phyloP scores from a whole-genome alignment of 2,329 filamentous ascomycete genomes.

The Penicillium fuscoglaucum region DNA sequence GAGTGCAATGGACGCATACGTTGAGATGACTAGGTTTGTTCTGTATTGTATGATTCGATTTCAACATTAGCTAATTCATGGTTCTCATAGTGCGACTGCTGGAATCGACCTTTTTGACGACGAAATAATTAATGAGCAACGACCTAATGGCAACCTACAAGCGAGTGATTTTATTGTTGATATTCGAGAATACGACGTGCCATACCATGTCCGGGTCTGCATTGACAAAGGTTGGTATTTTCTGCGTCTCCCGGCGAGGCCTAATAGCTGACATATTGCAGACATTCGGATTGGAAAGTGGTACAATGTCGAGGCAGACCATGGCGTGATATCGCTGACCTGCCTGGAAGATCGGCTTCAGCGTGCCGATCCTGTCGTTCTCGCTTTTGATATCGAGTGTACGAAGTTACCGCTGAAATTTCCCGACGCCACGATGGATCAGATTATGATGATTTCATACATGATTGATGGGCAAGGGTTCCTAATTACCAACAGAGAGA shows the following conservation, averaged over 20 bases:
- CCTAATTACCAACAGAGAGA: conserved; percentile 94
- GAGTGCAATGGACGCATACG: conserved; percentile 97
- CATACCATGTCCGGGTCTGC: conserved; percentile 97
- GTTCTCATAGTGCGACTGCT: conserved; percentile 63
- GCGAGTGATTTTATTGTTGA: conserved; percentile 97
- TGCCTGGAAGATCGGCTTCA: conserved; percentile 85
- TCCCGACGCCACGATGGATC: conserved; percentile 88
- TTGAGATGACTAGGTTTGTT: conserved; percentile 79
- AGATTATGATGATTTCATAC: conserved; percentile 99
- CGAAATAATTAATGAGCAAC: conserved; percentile 78
- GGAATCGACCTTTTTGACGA: conserved; percentile 95
- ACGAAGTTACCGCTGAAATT: conserved; percentile 95
- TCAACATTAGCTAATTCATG: conserved; percentile 21
- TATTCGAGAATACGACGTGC: conserved; percentile 98
- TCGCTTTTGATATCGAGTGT: conserved; percentile 99
- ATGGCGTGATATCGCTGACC: conserved; percentile 78
- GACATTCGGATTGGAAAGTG: conserved; percentile 95
- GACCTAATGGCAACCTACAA: conserved; percentile 75
- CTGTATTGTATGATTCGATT: not conserved
- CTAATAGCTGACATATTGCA: conserved; percentile 41
- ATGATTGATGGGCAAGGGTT: conserved; percentile 99
- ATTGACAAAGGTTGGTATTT: conserved; percentile 75
- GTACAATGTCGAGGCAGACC: conserved; percentile 94
- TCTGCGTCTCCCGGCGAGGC: not conserved
- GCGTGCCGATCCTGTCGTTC: conserved; percentile 92